Conservation (phyloP, 1,284 basidiomycete genomes). For the Sporisorium iseilematis-ciliati region DNA sequence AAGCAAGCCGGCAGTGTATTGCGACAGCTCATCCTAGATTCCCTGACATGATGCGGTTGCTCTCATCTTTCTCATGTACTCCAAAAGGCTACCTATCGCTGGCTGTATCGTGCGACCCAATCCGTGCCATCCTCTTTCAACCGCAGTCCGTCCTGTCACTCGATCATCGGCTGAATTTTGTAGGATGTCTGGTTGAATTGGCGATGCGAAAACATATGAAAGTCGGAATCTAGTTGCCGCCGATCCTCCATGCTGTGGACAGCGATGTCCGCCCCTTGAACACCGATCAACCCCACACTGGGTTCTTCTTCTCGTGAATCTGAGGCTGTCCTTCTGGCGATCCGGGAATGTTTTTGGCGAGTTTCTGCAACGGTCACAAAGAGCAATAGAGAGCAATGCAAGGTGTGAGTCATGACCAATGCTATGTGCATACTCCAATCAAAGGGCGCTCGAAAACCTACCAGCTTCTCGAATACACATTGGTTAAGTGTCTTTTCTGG, state of each 20-base stretch:
- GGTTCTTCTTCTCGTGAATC: slow-evolving; percentile 89
- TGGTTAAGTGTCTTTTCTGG: slow-evolving; percentile 89
- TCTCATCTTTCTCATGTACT: slow-evolving; percentile 62
- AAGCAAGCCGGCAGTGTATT: slow-evolving; percentile 79
- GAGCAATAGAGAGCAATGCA: slow-evolving; percentile 65
- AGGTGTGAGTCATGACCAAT: neutral
- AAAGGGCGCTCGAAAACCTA: slow-evolving; percentile 37
- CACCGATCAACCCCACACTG: slow-evolving; percentile 73
- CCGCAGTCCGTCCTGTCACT: neutral
- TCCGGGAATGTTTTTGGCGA: slow-evolving; percentile 92
- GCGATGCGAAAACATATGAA: slow-evolving; percentile 12
- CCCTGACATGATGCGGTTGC: slow-evolving; percentile 71
- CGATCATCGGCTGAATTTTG: neutral
- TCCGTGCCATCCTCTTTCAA: neutral
- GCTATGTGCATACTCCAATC: too few species aligned
- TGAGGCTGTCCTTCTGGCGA: slow-evolving; percentile 85
- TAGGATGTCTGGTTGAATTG: slow-evolving; percentile 11
- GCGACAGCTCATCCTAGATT: slow-evolving; percentile 78
- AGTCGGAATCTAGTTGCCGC: slow-evolving; percentile 15
- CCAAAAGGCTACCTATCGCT: too few species aligned
- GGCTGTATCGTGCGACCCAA: slow-evolving; percentile 1
- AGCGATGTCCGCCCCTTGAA: neutral
- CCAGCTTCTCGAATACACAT: slow-evolving; percentile 95
- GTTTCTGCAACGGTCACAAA: slow-evolving; percentile 75
- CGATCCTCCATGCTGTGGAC: neutral